phyloP scores from a whole-genome alignment of 208 protist species.

The Crithidia thermophila region DNA sequence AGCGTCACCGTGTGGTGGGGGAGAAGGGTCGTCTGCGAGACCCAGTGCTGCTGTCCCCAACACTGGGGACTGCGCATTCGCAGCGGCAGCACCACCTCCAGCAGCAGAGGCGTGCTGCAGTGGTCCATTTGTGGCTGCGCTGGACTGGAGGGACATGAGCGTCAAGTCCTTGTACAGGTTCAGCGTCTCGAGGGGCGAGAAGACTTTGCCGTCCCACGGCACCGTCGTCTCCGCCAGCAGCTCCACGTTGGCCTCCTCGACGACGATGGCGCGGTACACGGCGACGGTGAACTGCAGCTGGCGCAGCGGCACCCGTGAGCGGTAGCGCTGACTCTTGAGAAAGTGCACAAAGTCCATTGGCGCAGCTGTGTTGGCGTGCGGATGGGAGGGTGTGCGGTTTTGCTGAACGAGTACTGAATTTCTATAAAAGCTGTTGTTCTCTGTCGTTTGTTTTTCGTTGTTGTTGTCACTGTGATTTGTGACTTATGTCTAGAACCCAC shows the following conservation, averaged over 20 bases:
- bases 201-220: slow-evolving; percentile 68
- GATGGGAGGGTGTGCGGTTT: neutral
- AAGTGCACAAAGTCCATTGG: slow-evolving; percentile 75
- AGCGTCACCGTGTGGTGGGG: neutral
- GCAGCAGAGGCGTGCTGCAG: too few species aligned
- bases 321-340: slow-evolving; percentile 60
- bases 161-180: slow-evolving; percentile 32
- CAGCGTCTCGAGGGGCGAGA: slow-evolving; percentile 59
- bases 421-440: neutral
- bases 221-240: slow-evolving; percentile 45
- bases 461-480: too few species aligned
- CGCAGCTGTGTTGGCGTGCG: too few species aligned
- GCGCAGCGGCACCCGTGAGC: slow-evolving; percentile 44
- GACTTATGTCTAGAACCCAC: too few species aligned
- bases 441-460: too few species aligned
- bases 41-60: neutral
- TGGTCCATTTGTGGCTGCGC: too few species aligned
- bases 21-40: neutral
- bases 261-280: slow-evolving; percentile 62
- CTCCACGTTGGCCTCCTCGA: slow-evolving; percentile 65
- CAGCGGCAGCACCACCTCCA: too few species aligned
- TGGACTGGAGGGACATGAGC: neutral
- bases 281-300: slow-evolving; percentile 60
- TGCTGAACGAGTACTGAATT: neutral
- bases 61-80: too few species aligned